Base-by-base conservation (phyloP, 1,139 yeast species). In the Suhomyces yuchorum region DNA sequence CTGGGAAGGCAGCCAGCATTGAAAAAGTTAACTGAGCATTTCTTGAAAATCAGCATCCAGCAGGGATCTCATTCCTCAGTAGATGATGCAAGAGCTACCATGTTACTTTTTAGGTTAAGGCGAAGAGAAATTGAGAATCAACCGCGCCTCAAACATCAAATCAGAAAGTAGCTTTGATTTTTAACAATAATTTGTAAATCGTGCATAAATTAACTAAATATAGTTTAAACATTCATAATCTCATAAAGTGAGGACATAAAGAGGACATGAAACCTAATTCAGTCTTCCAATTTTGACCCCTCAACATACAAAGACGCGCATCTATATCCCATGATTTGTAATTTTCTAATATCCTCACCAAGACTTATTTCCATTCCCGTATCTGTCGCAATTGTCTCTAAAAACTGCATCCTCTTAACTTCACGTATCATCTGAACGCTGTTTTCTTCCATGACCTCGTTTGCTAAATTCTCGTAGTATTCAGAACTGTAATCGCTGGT, bases 71-170 rank as follows among this genome's bases (percentile, higher is more conserved):
- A 92, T 68, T 85, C 95, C 8, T 88, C 97, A 0, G 88, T 92
- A 1, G 96, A 89, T 61, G 97, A 91, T 70, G 96, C 97, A 0
- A 79, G 82, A 56, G 93, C 93, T 1, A 83, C 96, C 0, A 90
- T 91, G 97, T 68, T 85, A 47, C 65, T 91, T 23, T 91, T 82
- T 61, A 76, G 90, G 51, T 61, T 80, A 47, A 78, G 81, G 57
- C 84, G 80, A 58, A 70, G 68, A 46, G 89, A 82, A 44, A 84
- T 87, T 55, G 93, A 87, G 17, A 44, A 42, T 23, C 50, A 45
- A 26, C 46, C 50, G 5, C 37, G 44, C 11, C 40, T 38, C 24
- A 40, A 44, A 19, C 38, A 36, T n/a, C 47, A 43, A 28, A 20
- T 33, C 9, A 46, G 46, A 19, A 44, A 42, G 30, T 41, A 38